A percentile compares a stretch with the other conserved stretches of the same genome.
Evolutionary conservation across 192 early-diverging fungal genomes (phyloP).

Genomic region (Entophlyctis luteolus): DNA sequence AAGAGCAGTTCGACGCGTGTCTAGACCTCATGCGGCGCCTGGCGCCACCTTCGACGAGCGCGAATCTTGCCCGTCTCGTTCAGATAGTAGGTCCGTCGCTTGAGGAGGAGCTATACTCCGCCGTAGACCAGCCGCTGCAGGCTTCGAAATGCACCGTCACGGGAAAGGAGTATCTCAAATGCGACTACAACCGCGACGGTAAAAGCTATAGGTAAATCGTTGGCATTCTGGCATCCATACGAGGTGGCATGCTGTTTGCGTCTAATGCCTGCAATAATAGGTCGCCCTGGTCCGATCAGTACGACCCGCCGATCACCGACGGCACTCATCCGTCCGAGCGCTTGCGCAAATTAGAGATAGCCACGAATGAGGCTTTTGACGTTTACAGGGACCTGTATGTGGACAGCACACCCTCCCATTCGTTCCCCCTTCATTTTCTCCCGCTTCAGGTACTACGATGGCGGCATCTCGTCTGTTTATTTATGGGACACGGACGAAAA

Average conservation of each 20-base stretch:
- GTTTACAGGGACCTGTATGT: constrained; percentile 92
- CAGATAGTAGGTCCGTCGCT: constrained; percentile 79
- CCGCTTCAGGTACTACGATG: constrained; percentile 80
- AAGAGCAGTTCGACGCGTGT: constrained; percentile 72
- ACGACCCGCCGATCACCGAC: constrained; percentile 79
- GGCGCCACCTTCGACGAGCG: constrained; percentile 85
- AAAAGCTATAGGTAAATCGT: constrained; percentile 81
- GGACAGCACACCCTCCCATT: no score
- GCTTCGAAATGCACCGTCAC: constrained; percentile 63
- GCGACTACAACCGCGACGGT: constrained; percentile 96
- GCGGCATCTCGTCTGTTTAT: constrained; percentile 95
- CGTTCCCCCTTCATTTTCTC: no score
- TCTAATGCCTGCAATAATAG: constrained; percentile 26
- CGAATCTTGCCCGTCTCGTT: constrained; percentile 79
- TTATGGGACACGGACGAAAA: constrained; percentile 86
- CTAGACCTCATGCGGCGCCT: constrained; percentile 96
- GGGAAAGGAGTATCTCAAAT: constrained; percentile 81
- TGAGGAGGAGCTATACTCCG: constrained; percentile 84
- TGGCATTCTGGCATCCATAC: background rate
- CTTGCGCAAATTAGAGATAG: constrained; percentile 82
- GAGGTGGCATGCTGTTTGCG: background rate
- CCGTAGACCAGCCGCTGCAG: constrained; percentile 90
- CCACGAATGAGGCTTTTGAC: constrained; percentile 92
- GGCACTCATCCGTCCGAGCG: constrained; percentile 71
- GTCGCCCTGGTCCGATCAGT: constrained; percentile 97